Percentiles rank a stretch among this genome's conserved stretches.
These are phyloP conservation scores for Sporothrix variecibatus DNA, from an alignment of 2,329 filamentous ascomycete genomes.

Conservation along the genomic window DNA sequence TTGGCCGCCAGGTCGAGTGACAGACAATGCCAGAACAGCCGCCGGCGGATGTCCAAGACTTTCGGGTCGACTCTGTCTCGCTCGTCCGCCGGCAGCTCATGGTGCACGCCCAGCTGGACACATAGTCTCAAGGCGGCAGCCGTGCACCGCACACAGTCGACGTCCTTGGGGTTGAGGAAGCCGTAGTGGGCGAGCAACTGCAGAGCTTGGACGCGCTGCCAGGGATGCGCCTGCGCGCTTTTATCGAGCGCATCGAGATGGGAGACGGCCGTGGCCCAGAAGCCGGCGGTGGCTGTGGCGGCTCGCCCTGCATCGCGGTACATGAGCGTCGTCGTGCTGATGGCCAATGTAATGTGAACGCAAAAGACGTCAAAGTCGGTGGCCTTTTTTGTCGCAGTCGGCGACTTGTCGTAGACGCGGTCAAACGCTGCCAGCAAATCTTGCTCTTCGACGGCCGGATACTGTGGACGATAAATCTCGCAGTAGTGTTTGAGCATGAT, in stretches of 20 bases:
- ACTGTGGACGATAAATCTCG: slow-evolving; percentile 17
- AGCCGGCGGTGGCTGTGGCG: not conserved
- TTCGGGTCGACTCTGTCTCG: not conserved
- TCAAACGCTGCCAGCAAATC: not conserved
- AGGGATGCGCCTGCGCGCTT: not conserved
- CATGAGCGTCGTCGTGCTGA: slow-evolving; percentile 18
- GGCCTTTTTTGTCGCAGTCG: not conserved
- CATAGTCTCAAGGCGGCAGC: not conserved
- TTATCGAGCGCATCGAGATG: not conserved
- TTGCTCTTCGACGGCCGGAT: not conserved
- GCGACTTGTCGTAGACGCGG: slow-evolving; percentile 4
- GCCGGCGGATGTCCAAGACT: not conserved
- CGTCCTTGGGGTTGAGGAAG: slow-evolving; percentile 1
- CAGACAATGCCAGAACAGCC: not conserved
- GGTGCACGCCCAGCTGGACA: slow-evolving; percentile 7
- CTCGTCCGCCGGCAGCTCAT: not conserved
- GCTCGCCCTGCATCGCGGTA: slow-evolving; percentile 9
- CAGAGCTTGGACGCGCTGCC: not conserved
- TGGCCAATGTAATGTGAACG: slow-evolving; percentile 16
- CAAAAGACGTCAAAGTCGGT: slow-evolving; percentile 21
- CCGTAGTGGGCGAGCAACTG: not conserved
- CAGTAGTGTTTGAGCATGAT: slow-evolving; percentile 22
- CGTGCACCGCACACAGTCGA: slow-evolving; percentile 1
- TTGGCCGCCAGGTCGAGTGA: slow-evolving; percentile 2
- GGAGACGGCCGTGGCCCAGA: slow-evolving; percentile 5